These are phyloP conservation scores for Cardamine chenopodiifolia DNA, from an alignment of 345 rosid species.

Conservation along the genomic window DNA sequence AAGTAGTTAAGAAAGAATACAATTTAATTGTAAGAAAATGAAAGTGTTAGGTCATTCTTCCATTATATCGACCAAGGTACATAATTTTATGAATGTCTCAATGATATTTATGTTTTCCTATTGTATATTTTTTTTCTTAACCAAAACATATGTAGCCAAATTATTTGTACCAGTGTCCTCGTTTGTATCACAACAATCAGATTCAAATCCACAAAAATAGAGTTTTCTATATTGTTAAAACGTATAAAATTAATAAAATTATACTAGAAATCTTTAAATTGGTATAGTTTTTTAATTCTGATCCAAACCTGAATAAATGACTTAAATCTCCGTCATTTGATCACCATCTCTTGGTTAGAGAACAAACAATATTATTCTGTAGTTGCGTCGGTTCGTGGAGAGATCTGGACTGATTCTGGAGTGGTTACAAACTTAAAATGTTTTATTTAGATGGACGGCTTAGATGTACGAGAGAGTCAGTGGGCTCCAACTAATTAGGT, in stretches of 20 bases:
- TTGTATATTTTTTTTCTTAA: too few species aligned
- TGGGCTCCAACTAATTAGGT: slow-evolving; percentile 33
- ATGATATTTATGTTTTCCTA: neutral
- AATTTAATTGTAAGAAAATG: neutral
- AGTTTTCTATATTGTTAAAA: neutral
- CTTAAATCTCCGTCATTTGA: neutral
- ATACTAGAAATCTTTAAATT: neutral
- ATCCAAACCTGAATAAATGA: neutral
- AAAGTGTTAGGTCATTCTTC: slow-evolving; percentile 13
- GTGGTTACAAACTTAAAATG: too few species aligned
- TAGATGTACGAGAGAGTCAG: slow-evolving; percentile 25
- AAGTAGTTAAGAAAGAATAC: slow-evolving; percentile 23
- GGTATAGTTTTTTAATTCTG: neutral
- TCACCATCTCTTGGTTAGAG: neutral
- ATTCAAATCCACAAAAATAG: neutral
- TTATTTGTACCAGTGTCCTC: too few species aligned
- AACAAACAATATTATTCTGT: slow-evolving; percentile 23
- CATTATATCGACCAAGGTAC: slow-evolving; percentile 12
- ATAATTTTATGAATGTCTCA: neutral
- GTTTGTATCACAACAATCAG: too few species aligned
- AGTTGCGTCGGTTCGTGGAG: slow-evolving; percentile 23
- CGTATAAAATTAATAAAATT: neutral
- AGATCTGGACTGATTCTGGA: too few species aligned
- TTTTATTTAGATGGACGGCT: slow-evolving; percentile 27
- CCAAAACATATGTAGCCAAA: too few species aligned